These are phyloP conservation scores for Lipomyces kockii DNA, from an alignment of 805 yeast genomes.

Conservation along the genomic window DNA sequence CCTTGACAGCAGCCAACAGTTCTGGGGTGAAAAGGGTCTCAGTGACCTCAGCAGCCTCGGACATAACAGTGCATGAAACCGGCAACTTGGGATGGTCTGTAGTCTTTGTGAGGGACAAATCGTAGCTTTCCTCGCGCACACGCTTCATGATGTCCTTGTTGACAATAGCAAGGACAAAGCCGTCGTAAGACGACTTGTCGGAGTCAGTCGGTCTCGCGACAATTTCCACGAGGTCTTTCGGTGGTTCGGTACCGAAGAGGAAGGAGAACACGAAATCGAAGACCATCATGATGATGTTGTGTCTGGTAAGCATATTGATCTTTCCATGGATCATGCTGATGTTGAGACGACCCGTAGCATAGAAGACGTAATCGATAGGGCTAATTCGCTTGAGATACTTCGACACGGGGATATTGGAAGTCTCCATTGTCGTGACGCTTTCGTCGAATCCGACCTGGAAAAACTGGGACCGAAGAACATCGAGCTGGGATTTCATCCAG, in stretches of 20 bases:
- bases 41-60: conserved; percentile 82
- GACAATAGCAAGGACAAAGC: conserved; percentile 81
- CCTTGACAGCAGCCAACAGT: conserved; percentile 50
- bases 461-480: conserved; percentile 68
- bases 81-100: conserved; percentile 74
- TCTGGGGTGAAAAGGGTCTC: conserved; percentile 59
- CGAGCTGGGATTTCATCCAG: conserved; percentile 57
- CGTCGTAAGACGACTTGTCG: conserved; percentile 53
- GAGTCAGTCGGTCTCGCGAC: conserved; percentile 62
- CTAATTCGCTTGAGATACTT: conserved; percentile 58
- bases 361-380: conserved; percentile 64
- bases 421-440: conserved; percentile 32
- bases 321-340: conserved; percentile 65
- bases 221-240: conserved; percentile 62
- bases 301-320: conserved; percentile 75
- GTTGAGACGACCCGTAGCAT: conserved; percentile 88
- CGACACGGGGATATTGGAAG: conserved; percentile 44
- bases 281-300: conserved; percentile 69
- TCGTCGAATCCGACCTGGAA: conserved; percentile 66
- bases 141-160: conserved; percentile 82
- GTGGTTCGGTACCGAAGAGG: conserved; percentile 55
- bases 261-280: conserved; percentile 66
- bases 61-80: conserved; percentile 78
- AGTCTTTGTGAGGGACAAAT: conserved; percentile 81
- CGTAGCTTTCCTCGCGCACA: conserved; percentile 76